Percentiles rank a stretch among this genome's conserved stretches.
Evolutionary conservation across 495 filamentous ascomycete genomes (phyloP).

Genomic region (Pyronema domesticum): DNA sequence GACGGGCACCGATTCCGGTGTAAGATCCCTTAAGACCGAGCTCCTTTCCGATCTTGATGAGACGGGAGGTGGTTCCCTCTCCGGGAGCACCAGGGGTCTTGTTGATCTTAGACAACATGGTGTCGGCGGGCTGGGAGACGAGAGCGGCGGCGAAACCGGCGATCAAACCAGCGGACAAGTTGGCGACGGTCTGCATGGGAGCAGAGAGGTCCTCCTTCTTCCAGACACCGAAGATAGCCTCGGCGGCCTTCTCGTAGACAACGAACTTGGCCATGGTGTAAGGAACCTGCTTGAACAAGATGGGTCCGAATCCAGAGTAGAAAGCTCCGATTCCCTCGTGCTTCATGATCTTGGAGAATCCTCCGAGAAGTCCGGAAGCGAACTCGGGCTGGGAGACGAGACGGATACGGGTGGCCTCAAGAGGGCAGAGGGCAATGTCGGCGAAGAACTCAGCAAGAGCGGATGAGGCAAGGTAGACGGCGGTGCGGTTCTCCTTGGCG

Average conservation of each 20-base stretch:
- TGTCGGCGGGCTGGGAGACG: constrained; percentile 95
- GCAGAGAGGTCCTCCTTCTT: constrained; percentile 64
- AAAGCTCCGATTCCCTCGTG: constrained; percentile 74
- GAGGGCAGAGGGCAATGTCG: constrained; percentile 82
- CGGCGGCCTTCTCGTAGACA: constrained; percentile 92
- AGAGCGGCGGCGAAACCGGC: constrained; percentile 95
- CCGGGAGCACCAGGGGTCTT: constrained; percentile 94
- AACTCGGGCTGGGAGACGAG: constrained; percentile 82
- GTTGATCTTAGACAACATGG: constrained; percentile 99
- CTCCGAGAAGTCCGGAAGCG: constrained; percentile 60
- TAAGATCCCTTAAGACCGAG: constrained; percentile 79
- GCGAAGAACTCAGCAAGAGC: constrained; percentile 82
- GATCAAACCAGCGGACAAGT: constrained; percentile 87
- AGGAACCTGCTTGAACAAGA: constrained; percentile 92
- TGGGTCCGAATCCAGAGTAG: constrained; percentile 88
- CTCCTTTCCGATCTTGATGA: constrained; percentile 93
- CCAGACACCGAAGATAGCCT: constrained; percentile 50
- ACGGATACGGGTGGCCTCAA: constrained; percentile 89
- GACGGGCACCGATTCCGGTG: constrained; percentile 79
- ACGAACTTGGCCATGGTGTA: constrained; percentile 99
- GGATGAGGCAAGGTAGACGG: constrained; percentile 73
- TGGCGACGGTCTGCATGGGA: constrained; percentile 65
- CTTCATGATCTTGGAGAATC: constrained; percentile 71
- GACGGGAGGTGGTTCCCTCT: constrained; percentile 76
- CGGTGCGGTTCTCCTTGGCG: constrained; percentile 70